A percentile compares a stretch with the other conserved stretches of the same genome.
phyloP scores from a whole-genome alignment of 768 basidiomycete species.

The Agaricus bisporus region DNA sequence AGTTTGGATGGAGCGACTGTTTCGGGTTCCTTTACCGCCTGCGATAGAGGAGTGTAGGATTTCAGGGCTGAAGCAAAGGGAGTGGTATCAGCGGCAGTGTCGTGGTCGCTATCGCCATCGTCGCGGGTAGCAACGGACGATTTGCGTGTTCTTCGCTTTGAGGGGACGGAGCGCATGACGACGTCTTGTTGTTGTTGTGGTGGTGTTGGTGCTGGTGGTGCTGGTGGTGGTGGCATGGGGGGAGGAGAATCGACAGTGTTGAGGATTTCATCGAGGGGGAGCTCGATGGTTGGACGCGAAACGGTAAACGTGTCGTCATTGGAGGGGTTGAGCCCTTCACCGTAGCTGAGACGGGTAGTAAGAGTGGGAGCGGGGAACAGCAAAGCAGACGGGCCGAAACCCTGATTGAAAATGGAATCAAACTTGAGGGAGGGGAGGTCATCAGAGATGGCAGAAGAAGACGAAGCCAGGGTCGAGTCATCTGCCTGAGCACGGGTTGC shows the following conservation, averaged over 20 bases:
- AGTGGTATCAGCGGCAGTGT: slow-evolving; percentile 24
- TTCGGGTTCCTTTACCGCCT: slow-evolving; percentile 35
- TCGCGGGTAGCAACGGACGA: slow-evolving; percentile 21
- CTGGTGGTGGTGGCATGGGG: slow-evolving; percentile 12
- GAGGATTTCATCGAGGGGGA: slow-evolving; percentile 80
- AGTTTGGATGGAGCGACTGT: slow-evolving; percentile 57
- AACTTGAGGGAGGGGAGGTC: slow-evolving; percentile 46
- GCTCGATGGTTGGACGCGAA: slow-evolving; percentile 75
- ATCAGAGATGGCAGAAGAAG: neutral
- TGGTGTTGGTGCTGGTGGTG: slow-evolving; percentile 9
- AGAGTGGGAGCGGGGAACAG: slow-evolving; percentile 64
- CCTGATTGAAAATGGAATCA: slow-evolving; percentile 65
- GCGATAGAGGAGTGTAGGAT: slow-evolving; percentile 29
- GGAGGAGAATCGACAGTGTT: slow-evolving; percentile 35
- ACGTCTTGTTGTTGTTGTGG: slow-evolving; percentile 19
- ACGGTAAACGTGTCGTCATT: slow-evolving; percentile 54
- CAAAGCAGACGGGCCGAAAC: slow-evolving; percentile 75
- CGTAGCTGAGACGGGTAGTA: slow-evolving; percentile 67
- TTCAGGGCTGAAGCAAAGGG: slow-evolving; percentile 26
- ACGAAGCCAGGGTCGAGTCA: slow-evolving; percentile 10
- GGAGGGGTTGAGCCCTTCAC: slow-evolving; percentile 57
- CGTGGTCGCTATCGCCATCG: slow-evolving; percentile 31
- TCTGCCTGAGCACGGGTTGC: slow-evolving; percentile 27
- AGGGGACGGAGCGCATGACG: slow-evolving; percentile 20
- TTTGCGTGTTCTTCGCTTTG: slow-evolving; percentile 16